Evolutionary conservation across 1,139 yeast species (phyloP).

Genomic region (Saccharomyces hybrid): DNA sequence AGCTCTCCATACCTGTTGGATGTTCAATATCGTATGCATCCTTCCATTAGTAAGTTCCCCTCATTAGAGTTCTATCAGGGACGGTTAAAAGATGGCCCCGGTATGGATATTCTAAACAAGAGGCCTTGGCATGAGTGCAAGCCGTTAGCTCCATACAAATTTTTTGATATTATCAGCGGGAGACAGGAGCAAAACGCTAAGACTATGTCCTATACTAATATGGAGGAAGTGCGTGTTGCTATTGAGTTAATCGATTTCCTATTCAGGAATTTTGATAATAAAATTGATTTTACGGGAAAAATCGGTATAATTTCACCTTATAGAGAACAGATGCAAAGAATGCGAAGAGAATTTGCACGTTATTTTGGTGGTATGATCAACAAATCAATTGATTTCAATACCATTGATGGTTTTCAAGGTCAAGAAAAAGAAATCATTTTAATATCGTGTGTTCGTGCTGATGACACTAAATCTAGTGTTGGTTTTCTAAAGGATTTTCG

Average conservation of each 20-base stretch:
- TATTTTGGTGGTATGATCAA: slow-evolving; percentile 57
- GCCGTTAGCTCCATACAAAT: slow-evolving; percentile 63
- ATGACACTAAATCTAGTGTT: slow-evolving; percentile 46
- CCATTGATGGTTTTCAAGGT: slow-evolving; percentile 97
- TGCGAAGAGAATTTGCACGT: slow-evolving; percentile 50
- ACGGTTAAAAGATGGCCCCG: slow-evolving; percentile 65
- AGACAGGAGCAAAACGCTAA: slow-evolving; percentile 54
- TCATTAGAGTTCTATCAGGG: slow-evolving; percentile 74
- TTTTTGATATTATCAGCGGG: slow-evolving; percentile 65
- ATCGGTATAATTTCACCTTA: slow-evolving; percentile 94
- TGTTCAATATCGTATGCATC: slow-evolving; percentile 99
- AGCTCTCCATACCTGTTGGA: slow-evolving; percentile 61
- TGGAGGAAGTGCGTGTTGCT: slow-evolving; percentile 64
- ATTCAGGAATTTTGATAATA: slow-evolving; percentile 41
- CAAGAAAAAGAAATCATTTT: slow-evolving; percentile 92
- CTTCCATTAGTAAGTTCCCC: slow-evolving; percentile 80
- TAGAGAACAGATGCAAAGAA: slow-evolving; percentile 67
- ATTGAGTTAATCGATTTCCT: slow-evolving; percentile 58
- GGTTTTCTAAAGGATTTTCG: slow-evolving; percentile 86
- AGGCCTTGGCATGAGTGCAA: slow-evolving; percentile 69
- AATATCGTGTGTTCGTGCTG: slow-evolving; percentile 91
- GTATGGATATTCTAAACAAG: slow-evolving; percentile 49
- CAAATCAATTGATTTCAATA: slow-evolving; percentile 74
- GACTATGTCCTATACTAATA: slow-evolving; percentile 65
- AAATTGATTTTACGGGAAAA: slow-evolving; percentile 53